Evolutionary conservation across 352 stramenopile species (phyloP), one percentile per base, ranked within the genome.

Genomic region (Globisporangium carolinianum): DNA sequence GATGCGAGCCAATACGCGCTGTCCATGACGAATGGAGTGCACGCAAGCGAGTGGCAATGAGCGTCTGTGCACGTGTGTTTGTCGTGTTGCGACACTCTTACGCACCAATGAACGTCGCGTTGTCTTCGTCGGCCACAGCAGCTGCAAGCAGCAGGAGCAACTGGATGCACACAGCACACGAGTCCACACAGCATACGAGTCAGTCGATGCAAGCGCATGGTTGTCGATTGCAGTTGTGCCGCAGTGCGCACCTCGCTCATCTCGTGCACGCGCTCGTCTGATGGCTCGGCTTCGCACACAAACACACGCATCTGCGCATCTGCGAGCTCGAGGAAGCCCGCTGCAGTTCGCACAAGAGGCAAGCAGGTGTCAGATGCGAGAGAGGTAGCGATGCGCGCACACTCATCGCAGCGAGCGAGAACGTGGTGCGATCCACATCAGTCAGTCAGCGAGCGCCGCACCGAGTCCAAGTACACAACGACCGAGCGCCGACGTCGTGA

Each of bases 401-500:
- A 9, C 9, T 6, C 45, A 7, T 49, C n/a, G 6, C 12, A 17
- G 42, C 11, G 42, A n/a, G 11, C 0, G 12, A 41, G 24, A 32
- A 32, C 24, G 24, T 32, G 24, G 14, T 47, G 12, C 45, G 10
- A 56, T 17, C 3, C 2, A 3, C 5, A 51, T 24, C 18, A 38
- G 41, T 12, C 47, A 12, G 10, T 42, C 11, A 37, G 39, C 46
- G 0, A 55, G 10, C 17, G 18, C 18, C 39, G 10, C 12, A 94
- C 83, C 79, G 6, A 91, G 69, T 43, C 84, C 79, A 36, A 94
- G 78, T 49, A 87, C 79, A 46, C 84, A 94, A 35, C 81, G 81
- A 11, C 81, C 84, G 52, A 87, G 83, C 8, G 77, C 74, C 36
- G 73, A 72, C 14, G 51, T 41, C 8, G 67, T 57, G 18, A 78